Evolutionary conservation across 106 monocot genomes (phyloP).

Genomic region (Agapanthus africanus): DNA sequence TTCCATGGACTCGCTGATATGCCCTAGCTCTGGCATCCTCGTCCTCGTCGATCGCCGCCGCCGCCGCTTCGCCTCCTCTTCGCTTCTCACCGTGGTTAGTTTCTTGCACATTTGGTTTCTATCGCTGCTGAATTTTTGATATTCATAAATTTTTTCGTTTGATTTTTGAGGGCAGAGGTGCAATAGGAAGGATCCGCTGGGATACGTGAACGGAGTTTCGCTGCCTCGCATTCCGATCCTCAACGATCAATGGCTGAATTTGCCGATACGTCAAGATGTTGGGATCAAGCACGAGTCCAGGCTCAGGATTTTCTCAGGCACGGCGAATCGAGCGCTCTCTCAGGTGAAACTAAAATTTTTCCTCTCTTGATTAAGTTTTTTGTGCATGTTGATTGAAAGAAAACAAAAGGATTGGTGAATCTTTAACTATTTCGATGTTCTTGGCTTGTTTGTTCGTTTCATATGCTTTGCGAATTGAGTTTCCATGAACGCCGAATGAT

Average conservation of each 20-base stretch:
- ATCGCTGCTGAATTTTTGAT: too few relatives aligned
- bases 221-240: constrained; percentile 19
- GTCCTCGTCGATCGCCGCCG: too few relatives aligned
- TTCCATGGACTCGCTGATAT: too few relatives aligned
- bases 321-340: constrained; percentile 60
- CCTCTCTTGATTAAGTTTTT: too few relatives aligned
- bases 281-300: constrained; percentile 23
- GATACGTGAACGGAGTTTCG: constrained; percentile 6
- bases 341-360: too few relatives aligned
- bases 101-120: too few relatives aligned
- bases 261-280: neutral
- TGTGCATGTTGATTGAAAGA: too few relatives aligned
- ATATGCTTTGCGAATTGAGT: neutral
- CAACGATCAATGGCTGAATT: constrained; percentile 13
- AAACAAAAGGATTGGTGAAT: neutral
- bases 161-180: too few relatives aligned
- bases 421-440: neutral
- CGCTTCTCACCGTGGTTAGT: too few relatives aligned
- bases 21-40: too few relatives aligned
- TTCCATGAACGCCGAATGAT: neutral
- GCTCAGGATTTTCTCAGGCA: constrained; percentile 76
- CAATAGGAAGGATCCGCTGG: constrained; percentile 6
- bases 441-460: neutral
- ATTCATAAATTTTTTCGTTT: too few relatives aligned
- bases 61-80: too few relatives aligned